Base-by-base conservation (phyloP, 805 yeast species). In the Maudiozyma turicensis region DNA sequence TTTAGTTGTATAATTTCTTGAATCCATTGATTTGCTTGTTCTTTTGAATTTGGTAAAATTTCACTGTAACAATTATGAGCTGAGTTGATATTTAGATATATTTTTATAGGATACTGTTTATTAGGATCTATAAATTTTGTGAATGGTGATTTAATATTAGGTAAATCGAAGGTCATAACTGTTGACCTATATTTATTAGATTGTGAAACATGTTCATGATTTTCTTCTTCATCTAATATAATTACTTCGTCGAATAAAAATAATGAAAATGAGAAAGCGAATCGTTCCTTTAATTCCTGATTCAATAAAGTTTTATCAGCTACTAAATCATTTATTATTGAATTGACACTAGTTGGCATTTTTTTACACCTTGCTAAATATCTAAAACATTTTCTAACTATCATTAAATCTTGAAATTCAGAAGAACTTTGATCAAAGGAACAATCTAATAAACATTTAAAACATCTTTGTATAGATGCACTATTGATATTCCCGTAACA, bases 331-430 rank as follows among this genome's bases (percentile, higher is more conserved):
- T 58, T 44, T 52, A 34, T 31, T 32, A 63, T 52, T 13, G 43
- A 44, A 38, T 49, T 39, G 31, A 58, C 29, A 40, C 56, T 47
- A 37, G 51, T 14, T 31, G 56, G 72, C 45, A 60, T 52, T 1
- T 47, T 37, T 28, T 52, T 56, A 14, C 44, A 49, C 30, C 57
- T 57, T 1, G 52, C 51, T 14, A 68, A 44, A 10, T 59, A 53
- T 42, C 64, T 56, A 56, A 59, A 69, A 15, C 69, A 52, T 47
- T 64, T 68, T 51, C 78, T 65, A 3, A 64, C 40, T 46, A 68
- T 60, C 66, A 71, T 61, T 33, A 73, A 51, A 13, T 64, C 55
- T 30, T 54, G 47, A 41, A 69, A 55, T 28, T 59, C 55, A 2
- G 50, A 29, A 33, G 59, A 52, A 1, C 56, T 40, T 2, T 46